phyloP scores from a whole-genome alignment of 1,139 yeast species.

The Zygosaccharomyces sapae region DNA sequence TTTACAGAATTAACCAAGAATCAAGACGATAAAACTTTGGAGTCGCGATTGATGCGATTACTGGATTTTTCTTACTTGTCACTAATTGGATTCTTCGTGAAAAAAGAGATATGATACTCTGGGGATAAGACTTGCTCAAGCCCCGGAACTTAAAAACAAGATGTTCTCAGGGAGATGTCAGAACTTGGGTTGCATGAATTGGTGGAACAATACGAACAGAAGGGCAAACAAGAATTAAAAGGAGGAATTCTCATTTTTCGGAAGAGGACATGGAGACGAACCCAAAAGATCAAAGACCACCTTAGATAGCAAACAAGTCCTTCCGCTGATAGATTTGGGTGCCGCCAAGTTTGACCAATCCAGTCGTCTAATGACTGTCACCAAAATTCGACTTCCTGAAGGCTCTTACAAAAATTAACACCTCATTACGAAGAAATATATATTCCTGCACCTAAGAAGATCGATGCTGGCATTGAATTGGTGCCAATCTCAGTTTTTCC shows the following conservation, averaged over 20 bases:
- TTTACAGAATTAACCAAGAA: slow-evolving; percentile 38
- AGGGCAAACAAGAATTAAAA: slow-evolving; percentile 23
- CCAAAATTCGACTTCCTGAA: slow-evolving; percentile 69
- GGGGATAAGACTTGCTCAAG: slow-evolving; percentile 46
- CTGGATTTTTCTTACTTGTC: slow-evolving; percentile 51
- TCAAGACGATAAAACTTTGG: slow-evolving; percentile 44
- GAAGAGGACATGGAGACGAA: slow-evolving; percentile 14
- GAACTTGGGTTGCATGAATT: slow-evolving; percentile 36
- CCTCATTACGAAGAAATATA: slow-evolving; percentile 80
- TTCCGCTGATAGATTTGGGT: slow-evolving; percentile 60
- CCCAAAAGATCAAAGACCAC: slow-evolving; percentile 7
- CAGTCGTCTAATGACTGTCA: slow-evolving; percentile 55
- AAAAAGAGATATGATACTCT: slow-evolving; percentile 53
- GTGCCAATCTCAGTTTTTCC: slow-evolving; percentile 66
- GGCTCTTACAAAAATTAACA: slow-evolving; percentile 74
- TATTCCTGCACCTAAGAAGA: slow-evolving; percentile 68
- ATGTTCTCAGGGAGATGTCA: slow-evolving; percentile 36
- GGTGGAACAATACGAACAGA: slow-evolving; percentile 34
- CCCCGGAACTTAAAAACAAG: slow-evolving; percentile 38
- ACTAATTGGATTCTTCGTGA: slow-evolving; percentile 46
- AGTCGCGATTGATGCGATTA: slow-evolving; percentile 48
- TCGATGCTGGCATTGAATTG: slow-evolving; percentile 45
- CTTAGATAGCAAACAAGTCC: slow-evolving; percentile 36
- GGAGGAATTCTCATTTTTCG: slow-evolving; percentile 19
- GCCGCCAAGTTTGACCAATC: slow-evolving; percentile 68